Base-by-base conservation (phyloP, 2,329 filamentous ascomycete species). In the Fusarium virguliforme region DNA sequence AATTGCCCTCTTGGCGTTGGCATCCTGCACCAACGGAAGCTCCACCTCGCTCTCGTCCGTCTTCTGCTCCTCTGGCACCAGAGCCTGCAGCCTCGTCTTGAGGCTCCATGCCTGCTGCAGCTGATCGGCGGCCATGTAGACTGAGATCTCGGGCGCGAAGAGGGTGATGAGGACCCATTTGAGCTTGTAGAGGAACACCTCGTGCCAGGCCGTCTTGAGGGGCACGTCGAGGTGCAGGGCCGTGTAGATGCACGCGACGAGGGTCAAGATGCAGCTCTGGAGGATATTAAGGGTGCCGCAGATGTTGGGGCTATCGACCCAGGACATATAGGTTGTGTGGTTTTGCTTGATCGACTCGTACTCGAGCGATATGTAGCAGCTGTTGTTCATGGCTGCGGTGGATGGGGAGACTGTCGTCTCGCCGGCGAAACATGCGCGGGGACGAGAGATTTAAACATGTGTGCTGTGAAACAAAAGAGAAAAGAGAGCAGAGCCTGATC, bases 171-270 rank as follows among this genome's bases (percentile, higher is more conserved):
- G 5, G 9, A 77, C 72, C 80, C 80, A 82, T 46, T 66, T 65
- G 5, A 74, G 18, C 62, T 79, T 78, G 18, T 65, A 65, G 6
- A 53, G 22, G 2, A 71, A 9, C n/a, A 64, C 15, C 15, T 58
- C 24, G n/a, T 72, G 46, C 62, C 58, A 60, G 8, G 60, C n/a
- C 1, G 57, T 60, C 48, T 60, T 46, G 40, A 50, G 10, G 2
- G 79, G 79, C 22, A 83, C 74, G 28, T 82, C 81, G 10, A 81
- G 68, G 62, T 82, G 79, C 4, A 83, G 58, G 0, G 79, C 78
- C 7, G 77, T 75, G 72, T 77, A 82, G 8, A 81, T 77, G 64
- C 79, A 82, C 3, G 80, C 69, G 8, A 75, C 60, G 2, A 83
- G 67, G 2, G 80, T 80, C 3, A 79, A 34, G 4, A 79, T 53